Evolutionary conservation across 2,329 filamentous ascomycete genomes (phyloP), one percentile per base, ranked within the genome.

Genomic region (Aureobasidium sp.): DNA sequence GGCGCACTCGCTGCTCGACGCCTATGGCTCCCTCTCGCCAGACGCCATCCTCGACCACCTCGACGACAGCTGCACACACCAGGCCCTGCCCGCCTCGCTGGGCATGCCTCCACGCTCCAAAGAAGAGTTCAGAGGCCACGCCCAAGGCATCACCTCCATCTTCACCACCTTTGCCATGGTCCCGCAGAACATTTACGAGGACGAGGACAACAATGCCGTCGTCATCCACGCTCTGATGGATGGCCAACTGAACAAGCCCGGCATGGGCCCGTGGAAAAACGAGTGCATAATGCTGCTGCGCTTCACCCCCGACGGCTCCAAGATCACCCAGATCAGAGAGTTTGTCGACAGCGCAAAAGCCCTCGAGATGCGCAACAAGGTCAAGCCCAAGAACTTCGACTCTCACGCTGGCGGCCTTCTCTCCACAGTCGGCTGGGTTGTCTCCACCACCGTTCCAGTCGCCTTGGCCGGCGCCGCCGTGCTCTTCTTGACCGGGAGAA

Each of bases 281-380:
- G 66, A 68, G 59, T 66, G 66, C 53, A 63, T 68, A 15, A 64
- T 68, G 62, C 58, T 67, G 22, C 57, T 67, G 44, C 51, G 51
- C 34, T 62, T 68, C 31, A 63, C 42, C 20, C 45, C 62, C 15
- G 66, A 66, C 37, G 64, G 64, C 44, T 59, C 49, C 27, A 66
- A 64, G 44, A 66, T 73, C 20, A 63, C 67, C 22, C 68, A 68
- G 48, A 61, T 71, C 49, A 67, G 64, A 52, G 70, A 80, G 70
- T 79, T 79, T 67, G 74, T 79, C 57, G 73, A 79, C 63, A 77
- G 75, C 48, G 68, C 64, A 27, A 73, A 71, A 64, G 71, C 71
- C 51, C 68, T 68, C 61, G 68, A 71, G 67, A 66, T 73, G 65
- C 68, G 69, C 65, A 65, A 67, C 68, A 76, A 76, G 67, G 71